Conservation (phyloP, 306 rosid genomes). For the Canavalia ensiformis region DNA sequence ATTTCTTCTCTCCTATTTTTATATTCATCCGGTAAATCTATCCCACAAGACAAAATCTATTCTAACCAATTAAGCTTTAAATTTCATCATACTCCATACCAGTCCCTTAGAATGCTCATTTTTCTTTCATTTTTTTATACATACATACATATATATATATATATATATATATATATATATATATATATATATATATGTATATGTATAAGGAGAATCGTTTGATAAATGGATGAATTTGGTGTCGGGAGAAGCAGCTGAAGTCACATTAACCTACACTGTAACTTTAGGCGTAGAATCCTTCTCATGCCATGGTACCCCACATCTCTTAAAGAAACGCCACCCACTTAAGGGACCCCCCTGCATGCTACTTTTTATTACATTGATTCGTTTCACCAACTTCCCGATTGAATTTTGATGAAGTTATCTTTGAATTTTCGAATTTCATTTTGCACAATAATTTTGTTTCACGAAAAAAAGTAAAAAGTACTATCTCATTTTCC, state of each 20-base stretch:
- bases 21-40: too few relatives aligned
- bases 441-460: background rate
- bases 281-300: background rate
- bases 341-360: conserved; percentile 32
- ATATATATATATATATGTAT: too few relatives aligned
- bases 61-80: background rate
- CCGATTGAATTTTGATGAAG: background rate
- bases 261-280: background rate
- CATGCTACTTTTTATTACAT: conserved; percentile 17
- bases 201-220: background rate
- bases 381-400: conserved; percentile 54
- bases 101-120: background rate
- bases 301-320: conserved; percentile 5
- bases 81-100: background rate
- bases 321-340: conserved; percentile 44
- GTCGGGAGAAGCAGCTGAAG: background rate
- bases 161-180: too few relatives aligned
- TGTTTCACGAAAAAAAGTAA: background rate
- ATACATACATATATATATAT: too few relatives aligned
- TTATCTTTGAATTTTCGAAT: background rate
- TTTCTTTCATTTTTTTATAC: too few relatives aligned
- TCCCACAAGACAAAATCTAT: too few relatives aligned
- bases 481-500: background rate
- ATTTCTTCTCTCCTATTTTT: too few relatives aligned
- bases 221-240: background rate